Evolutionary conservation across 2,329 filamentous ascomycete genomes (phyloP).

Genomic region (Colletotrichum eremochloae): DNA sequence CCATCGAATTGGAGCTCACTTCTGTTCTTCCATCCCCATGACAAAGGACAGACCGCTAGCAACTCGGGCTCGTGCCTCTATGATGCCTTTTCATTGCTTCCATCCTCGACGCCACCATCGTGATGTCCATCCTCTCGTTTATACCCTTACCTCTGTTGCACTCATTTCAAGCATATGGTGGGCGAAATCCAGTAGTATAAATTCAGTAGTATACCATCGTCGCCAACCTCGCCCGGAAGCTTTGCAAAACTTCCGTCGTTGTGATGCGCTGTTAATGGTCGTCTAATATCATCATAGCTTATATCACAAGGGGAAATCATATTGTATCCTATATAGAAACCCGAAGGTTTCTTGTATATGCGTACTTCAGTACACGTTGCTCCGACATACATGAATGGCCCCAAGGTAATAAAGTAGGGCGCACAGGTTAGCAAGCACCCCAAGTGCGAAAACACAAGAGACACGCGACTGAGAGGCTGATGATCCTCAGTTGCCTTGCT

Average conservation of each 20-base stretch:
- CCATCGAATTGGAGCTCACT: neutral
- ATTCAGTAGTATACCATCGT: too few species aligned
- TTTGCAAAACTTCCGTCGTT: too few species aligned
- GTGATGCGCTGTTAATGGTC: neutral
- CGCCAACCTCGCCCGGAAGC: neutral
- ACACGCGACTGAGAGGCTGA: conserved; percentile 12
- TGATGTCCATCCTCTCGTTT: neutral
- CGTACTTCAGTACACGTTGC: conserved; percentile 32
- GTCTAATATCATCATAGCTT: neutral
- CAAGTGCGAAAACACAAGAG: conserved; percentile 21
- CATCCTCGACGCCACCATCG: neutral
- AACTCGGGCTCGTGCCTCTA: neutral
- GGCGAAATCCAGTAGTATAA: too few species aligned
- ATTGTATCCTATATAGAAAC: conserved; percentile 4
- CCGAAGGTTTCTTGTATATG: conserved; percentile 34
- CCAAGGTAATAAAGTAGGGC: conserved; percentile 2
- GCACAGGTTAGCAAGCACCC: conserved; percentile 23
- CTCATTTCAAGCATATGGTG: neutral
- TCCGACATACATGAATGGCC: conserved; percentile 36
- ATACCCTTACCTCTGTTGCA: neutral
- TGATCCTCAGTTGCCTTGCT: conserved; percentile 8
- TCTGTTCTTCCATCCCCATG: neutral
- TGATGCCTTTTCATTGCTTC: neutral
- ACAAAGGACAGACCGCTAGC: neutral
- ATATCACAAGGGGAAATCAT: neutral